Evolutionary conservation across 1,284 basidiomycete species (phyloP), one percentile per base, ranked within the genome.

Genomic region (Earliella scabrosa): DNA sequence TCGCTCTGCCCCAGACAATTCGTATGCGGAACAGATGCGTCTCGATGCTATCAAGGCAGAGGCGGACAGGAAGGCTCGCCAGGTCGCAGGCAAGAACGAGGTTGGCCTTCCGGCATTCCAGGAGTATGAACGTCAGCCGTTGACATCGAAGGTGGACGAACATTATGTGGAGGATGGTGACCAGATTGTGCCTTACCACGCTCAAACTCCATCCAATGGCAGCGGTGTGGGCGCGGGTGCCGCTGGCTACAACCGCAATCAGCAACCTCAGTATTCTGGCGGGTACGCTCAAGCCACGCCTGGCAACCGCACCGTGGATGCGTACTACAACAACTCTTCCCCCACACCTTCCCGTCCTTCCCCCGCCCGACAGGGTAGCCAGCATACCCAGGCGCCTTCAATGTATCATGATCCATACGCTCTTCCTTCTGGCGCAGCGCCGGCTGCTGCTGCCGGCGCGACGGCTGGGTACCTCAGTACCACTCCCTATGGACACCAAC

Each of bases 1-100:
- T 7, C 56, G 73, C 32, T 68, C 69, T 16, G 44, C 26, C n/a
- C 60, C 60, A 29, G 70, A 72, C 41, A 64, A 68, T 54, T 59
- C 61, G 8, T 80, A 84, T 59, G 75, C 78, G 1, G 88, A 92
- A 2, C 83, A 82, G 68, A 75, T 90, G 79, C 86, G 88, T 20
- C 72, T 93, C 58, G 89, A 92, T 62, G 90, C 90, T 18, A 82
- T 93, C 65, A 92, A 90, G 66, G 89, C 89, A 11, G 92, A 93
- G 68, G 85, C 82, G 5, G 90, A 92, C 61, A 81, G 91, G 58
- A 93, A 92, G 68, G 86, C 86, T 3, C 78, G 79, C 29, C 85
- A 86, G 66, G 81, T 50, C 81, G 27, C 73, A 75, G 55, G 74
- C 74, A 59, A 59, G 52, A 52, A 41, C n/a, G 89, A 91, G 71